These are phyloP conservation scores for Cladosporium sp. DNA, from an alignment of 2,329 filamentous ascomycete genomes.

Conservation along the genomic window DNA sequence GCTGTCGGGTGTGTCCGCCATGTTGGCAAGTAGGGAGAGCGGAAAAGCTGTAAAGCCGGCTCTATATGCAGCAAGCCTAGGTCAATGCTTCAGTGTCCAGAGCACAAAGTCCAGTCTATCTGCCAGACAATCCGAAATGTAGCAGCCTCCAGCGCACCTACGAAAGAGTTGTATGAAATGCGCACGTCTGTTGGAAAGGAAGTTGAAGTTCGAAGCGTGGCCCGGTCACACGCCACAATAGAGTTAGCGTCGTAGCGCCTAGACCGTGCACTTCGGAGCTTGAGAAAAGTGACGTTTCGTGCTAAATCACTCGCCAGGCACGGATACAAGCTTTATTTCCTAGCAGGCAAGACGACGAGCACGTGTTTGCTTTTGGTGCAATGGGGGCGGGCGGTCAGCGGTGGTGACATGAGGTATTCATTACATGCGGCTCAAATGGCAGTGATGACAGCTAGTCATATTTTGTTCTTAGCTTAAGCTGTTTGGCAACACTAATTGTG, in stretches of 20 bases:
- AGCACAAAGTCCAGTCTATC: not conserved
- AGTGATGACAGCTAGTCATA: not conserved
- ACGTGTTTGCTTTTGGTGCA: not conserved
- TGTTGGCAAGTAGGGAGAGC: slow-evolving; percentile 16
- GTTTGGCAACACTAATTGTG: not conserved
- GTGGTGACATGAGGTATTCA: not conserved
- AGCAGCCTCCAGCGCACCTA: not conserved
- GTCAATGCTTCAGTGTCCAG: not conserved
- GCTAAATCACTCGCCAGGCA: not conserved
- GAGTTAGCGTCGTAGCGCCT: not conserved
- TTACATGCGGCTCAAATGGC: not conserved
- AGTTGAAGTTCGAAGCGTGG: slow-evolving; percentile 1
- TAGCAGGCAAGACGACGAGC: not conserved
- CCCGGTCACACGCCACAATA: not conserved
- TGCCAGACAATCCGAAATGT: not conserved
- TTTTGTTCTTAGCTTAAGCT: not conserved
- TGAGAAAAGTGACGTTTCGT: not conserved
- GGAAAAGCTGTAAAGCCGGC: not conserved
- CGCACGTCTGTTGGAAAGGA: not conserved
- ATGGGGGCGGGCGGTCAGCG: not conserved
- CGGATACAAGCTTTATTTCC: not conserved
- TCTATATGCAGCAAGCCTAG: not conserved
- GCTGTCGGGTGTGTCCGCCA: slow-evolving; percentile 31
- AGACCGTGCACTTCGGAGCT: not conserved
- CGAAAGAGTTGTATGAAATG: not conserved